Conservation (phyloP, 2,329 filamentous ascomycete genomes). For the Beauveria bassiana region DNA sequence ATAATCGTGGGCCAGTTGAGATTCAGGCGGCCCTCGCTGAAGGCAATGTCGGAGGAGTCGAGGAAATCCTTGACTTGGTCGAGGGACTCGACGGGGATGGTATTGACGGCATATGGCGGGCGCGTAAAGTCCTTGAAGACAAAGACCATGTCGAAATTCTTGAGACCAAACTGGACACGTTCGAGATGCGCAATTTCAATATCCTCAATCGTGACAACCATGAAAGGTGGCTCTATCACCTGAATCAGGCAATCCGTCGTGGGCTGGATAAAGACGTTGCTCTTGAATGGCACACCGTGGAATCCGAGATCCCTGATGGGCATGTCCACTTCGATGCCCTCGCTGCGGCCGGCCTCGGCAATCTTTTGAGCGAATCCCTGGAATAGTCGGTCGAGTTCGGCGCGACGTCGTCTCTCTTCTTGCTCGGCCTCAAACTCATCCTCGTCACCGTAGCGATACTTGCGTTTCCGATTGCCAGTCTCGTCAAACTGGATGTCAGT, state of each 20-base stretch:
- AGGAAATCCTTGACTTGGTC: slow-evolving; percentile 98
- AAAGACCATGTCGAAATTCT: slow-evolving; percentile 98
- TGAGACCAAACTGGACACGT: slow-evolving; percentile 90
- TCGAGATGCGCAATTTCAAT: slow-evolving; percentile 95
- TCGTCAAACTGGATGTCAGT: slow-evolving; percentile 99
- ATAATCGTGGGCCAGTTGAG: slow-evolving; percentile 99
- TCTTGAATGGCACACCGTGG: slow-evolving; percentile 91
- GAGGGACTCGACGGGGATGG: slow-evolving; percentile 89
- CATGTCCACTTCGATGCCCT: slow-evolving; percentile 89
- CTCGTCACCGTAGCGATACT: slow-evolving; percentile 95
- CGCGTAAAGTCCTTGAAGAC: slow-evolving; percentile 96
- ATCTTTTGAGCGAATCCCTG: slow-evolving; percentile 97
- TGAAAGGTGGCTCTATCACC: slow-evolving; percentile 92
- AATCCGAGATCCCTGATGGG: slow-evolving; percentile 95
- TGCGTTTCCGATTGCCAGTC: slow-evolving; percentile 94
- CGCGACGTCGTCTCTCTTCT: slow-evolving; percentile 83
- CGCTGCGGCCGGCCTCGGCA: slow-evolving; percentile 85
- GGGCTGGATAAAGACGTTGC: slow-evolving; percentile 90
- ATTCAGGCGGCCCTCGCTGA: slow-evolving; percentile 89
- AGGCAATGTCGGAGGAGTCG: slow-evolving; percentile 91
- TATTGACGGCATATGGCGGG: slow-evolving; percentile 91
- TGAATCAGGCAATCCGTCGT: slow-evolving; percentile 96
- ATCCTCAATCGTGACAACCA: slow-evolving; percentile 90
- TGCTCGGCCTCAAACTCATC: slow-evolving; percentile 98
- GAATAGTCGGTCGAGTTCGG: slow-evolving; percentile 92